Base-by-base conservation (phyloP, 139 green algal genomes). In the Gonium pectorale region DNA sequence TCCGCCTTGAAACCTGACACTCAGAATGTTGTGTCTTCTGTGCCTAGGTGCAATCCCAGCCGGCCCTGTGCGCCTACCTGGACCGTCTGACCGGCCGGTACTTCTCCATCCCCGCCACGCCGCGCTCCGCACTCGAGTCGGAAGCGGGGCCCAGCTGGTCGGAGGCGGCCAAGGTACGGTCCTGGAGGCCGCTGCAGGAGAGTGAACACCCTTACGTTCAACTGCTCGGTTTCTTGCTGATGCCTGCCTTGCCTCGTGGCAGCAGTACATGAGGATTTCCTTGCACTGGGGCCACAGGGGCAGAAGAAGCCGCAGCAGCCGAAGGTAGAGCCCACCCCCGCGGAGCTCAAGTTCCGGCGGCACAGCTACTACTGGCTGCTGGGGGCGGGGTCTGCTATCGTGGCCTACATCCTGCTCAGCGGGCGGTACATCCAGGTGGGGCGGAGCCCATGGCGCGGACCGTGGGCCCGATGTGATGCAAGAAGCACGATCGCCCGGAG, bases 341-440 rank as follows among this genome's bases (percentile, higher is more conserved):
- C 86, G 51, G 91, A 94, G 73, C 56, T 71, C 27, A 54, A 89
- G 77, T 89, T 93, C 77, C 82, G 79, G 40, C 74, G 80, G 19
- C 85, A 88, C 68, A 90, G 86, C 60, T 74, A 87, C 74, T 83
- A 87, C 46, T 94, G 91, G 91, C 79, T 95, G 70, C 85, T 78
- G 31, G 85, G 56, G 5, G 92, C 87, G 63, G 92, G 62, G 19
- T 75, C 86, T 0, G 86, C 85, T 13, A 72, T 91, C 0, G 66
- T 60, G 11, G 85, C 67, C 0, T 95, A 94, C 73, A 69, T 93
- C 38, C 27, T 92, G n/a, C 44, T 93, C 24, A 91, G 89, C 66
- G 90, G 90, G 40, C 86, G 91, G n/a, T 94, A 91, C 74, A 70
- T 93, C 15, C 75, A 75, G 22, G 75, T 92, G 51, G 62, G 52